Conservation (phyloP, 768 basidiomycete species). For the Macrolepiota dolichaula region DNA sequence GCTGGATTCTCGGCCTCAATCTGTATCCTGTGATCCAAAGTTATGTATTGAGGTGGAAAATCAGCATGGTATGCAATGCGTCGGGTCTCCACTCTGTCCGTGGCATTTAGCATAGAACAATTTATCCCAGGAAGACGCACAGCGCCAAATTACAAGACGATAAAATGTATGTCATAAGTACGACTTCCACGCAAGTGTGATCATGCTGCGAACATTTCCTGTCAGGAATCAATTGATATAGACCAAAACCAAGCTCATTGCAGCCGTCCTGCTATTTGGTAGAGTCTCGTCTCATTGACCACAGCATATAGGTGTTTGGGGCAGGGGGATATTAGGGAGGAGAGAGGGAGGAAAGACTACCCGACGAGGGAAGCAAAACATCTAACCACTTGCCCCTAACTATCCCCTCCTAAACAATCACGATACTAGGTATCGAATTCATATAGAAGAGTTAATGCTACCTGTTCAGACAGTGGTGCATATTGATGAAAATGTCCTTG, state of each 20-base stretch:
- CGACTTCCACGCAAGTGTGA: conserved; percentile 1
- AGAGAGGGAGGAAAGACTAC: no score
- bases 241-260: background rate
- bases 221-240: no score
- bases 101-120: background rate
- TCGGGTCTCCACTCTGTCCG: background rate
- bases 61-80: background rate
- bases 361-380: no score
- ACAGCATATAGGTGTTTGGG: background rate
- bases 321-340: no score
- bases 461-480: background rate
- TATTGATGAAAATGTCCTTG: background rate
- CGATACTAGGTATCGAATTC: background rate
- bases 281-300: background rate
- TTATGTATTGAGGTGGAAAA: background rate
- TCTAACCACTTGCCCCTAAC: no score
- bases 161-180: background rate
- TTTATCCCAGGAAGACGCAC: background rate
- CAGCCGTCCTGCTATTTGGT: background rate
- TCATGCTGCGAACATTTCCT: background rate
- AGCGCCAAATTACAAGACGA: conserved; percentile 1
- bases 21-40: background rate
- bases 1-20: background rate
- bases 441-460: background rate
- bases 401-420: background rate